Percentiles rank a stretch among this genome's conserved stretches.
Conservation (phyloP, 495 filamentous ascomycete species). For the Aspergillus avenaceus region DNA sequence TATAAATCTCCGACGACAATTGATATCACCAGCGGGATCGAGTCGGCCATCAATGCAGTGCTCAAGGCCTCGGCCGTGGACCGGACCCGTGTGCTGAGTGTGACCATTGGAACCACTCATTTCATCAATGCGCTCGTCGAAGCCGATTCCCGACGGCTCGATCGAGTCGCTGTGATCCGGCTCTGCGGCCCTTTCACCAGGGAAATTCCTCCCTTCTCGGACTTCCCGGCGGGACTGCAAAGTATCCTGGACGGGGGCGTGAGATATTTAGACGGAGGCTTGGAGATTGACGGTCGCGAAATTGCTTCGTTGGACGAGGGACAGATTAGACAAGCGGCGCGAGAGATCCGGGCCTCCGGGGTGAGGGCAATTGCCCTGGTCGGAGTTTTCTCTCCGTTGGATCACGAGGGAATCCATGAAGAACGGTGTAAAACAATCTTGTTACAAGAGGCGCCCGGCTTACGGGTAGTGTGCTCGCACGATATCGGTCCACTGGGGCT, state of each 20-base stretch:
- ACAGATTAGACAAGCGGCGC: background rate
- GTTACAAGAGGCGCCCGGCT: background rate
- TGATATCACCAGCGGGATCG: no score
- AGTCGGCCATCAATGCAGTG: no score
- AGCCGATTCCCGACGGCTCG: background rate
- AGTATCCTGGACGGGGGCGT: background rate
- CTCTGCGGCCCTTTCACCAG: background rate
- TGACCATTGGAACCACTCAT: no score
- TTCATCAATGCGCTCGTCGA: background rate
- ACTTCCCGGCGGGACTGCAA: background rate
- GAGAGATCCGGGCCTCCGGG: background rate
- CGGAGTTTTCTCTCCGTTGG: background rate
- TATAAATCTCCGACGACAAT: background rate
- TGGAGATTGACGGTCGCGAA: background rate
- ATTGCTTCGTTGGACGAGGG: background rate
- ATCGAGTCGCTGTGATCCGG: background rate
- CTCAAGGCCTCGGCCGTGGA: no score
- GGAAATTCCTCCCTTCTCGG: background rate
- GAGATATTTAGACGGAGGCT: background rate
- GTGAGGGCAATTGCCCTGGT: background rate
- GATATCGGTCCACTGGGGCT: background rate
- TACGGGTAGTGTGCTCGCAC: background rate
- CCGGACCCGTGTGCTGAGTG: no score
- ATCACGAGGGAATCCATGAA: background rate
- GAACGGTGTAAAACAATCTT: background rate